Evolutionary conservation across 768 basidiomycete genomes (phyloP), one percentile per base, ranked within the genome.

Genomic region (Chalciporus chontae): DNA sequence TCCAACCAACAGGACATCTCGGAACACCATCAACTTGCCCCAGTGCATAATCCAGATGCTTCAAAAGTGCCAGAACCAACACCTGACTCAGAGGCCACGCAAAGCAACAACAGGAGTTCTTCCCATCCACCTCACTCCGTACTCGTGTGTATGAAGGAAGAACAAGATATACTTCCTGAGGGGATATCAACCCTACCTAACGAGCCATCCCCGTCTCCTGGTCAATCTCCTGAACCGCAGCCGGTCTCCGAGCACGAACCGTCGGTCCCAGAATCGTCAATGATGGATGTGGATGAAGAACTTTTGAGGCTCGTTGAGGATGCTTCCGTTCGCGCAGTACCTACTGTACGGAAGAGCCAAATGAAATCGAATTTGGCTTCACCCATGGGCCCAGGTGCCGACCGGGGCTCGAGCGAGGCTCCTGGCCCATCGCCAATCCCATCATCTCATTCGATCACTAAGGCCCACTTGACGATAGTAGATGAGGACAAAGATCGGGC

Each of bases 271-370:
- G 56, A 60, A 26, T 55, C 41, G 68, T 70, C 52, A 60, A 72
- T 50, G 71, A 70, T 67, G 62, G 71, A 83, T 47, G 79, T 77
- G 11, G 76, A 77, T 10, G 72, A 85, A 54, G 87, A 88, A 66
- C 66, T 88, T 43, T 73, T 87, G 50, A 85, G 84, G 57, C 70
- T 89, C 21, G 71, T 89, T 26, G 86, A 85, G 58, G 84, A 81
- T 55, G 68, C 61, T 23, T 46, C 60, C 47, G 46, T 50, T 24
- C 19, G 41, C 48, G 41, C 48, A 26, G 24, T 42, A 37, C 43
- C 47, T 19, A 19, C 40, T 24, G 39, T 29, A 11, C 34, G 38
- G 27, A 55, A 50, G 39, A 24, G 27, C 5, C 51, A 44, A 26
- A 32, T 34, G 2, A 51, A 45, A 34, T 36, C 56, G 0, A 39